Base-by-base conservation (phyloP, 768 basidiomycete species). In the Lactarius deliciosus region DNA sequence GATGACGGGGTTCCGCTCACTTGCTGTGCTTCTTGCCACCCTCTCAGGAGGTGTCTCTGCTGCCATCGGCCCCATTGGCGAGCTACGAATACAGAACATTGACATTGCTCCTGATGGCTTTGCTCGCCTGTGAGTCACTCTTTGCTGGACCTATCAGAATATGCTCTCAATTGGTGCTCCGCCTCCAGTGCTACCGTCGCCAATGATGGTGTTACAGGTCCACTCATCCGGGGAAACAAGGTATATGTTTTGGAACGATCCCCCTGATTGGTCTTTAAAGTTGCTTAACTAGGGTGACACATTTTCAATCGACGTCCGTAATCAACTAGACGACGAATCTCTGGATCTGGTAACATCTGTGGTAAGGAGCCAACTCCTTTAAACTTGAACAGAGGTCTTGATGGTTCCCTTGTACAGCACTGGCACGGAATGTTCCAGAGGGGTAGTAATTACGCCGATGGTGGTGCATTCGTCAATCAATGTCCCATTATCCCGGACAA, bases 381-480 rank as follows among this genome's bases (percentile, higher is more conserved):
- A 7, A 4, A 5, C 40, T 15, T 0, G 2, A 9, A 20, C 10
- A 59, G 18, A 43, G 38, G 5, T 4, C 28, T 30, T 57, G 59
- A 60, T 40, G 25, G 25, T 6, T 25, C 40, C 2, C 15, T n/a
- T 40, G 4, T 60, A 1, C 61, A 86, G 85, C 83, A 85, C 68
- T 85, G 82, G 83, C 85, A 85, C 67, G 84, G 85, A 0, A 68
- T 85, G 41, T 77, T 74, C 53, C 83, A 85, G 70, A 70, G 70
- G 0, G 61, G 67, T 1, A 79, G 79, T 5, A 81, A 77, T 64
- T 81, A 75, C 74, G 80, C 77, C 1, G 85, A 86, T 57, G 84
- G 85, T 6, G 63, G 74, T 1, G 72, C 74, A 1, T 75, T 74
- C 30, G 74, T 81, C 13, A 78, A 71, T 20, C 82, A 83, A 66